Evolutionary conservation across 768 basidiomycete genomes (phyloP).

Genomic region (Coprinopsis cinerea): DNA sequence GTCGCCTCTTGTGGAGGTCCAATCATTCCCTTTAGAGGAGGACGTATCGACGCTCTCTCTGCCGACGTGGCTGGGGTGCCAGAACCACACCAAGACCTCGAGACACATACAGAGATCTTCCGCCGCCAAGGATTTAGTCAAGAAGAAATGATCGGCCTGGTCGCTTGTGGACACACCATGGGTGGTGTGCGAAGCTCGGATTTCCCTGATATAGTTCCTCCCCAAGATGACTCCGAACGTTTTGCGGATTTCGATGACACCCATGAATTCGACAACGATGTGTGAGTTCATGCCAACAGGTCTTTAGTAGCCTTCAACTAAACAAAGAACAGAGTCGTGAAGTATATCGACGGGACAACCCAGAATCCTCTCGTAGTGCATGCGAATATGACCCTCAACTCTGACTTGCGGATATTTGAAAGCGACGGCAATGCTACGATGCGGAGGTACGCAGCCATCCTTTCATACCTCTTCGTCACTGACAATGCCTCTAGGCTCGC

Average conservation of each 20-base stretch:
- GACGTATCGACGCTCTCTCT: conserved; percentile 33
- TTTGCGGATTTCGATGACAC: conserved; percentile 27
- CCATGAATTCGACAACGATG: conserved; percentile 30
- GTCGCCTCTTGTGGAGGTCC: conserved; percentile 41
- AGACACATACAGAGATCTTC: conserved; percentile 30
- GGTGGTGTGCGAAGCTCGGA: conserved; percentile 37
- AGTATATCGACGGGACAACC: conserved; percentile 35
- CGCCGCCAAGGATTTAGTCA: conserved; percentile 32
- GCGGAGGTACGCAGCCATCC: conserved; percentile 23
- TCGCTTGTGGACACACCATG: conserved; percentile 41
- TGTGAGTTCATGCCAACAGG: conserved; percentile 30
- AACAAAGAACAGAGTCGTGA: conserved; percentile 24
- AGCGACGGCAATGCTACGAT: conserved; percentile 36
- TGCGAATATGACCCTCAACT: conserved; percentile 28
- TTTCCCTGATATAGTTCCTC: conserved; percentile 32
- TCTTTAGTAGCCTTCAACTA: background rate
- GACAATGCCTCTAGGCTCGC: conserved; percentile 18
- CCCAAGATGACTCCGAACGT: conserved; percentile 16
- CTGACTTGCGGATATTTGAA: conserved; percentile 35
- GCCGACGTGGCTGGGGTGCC: conserved; percentile 37
- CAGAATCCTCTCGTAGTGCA: conserved; percentile 31
- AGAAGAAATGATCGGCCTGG: conserved; percentile 40
- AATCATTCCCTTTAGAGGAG: conserved; percentile 34
- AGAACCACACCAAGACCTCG: conserved; percentile 31
- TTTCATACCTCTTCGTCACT: background rate